phyloP scores from a whole-genome alignment of 2,329 filamentous ascomycete species.

The Fusarium devonianum region DNA sequence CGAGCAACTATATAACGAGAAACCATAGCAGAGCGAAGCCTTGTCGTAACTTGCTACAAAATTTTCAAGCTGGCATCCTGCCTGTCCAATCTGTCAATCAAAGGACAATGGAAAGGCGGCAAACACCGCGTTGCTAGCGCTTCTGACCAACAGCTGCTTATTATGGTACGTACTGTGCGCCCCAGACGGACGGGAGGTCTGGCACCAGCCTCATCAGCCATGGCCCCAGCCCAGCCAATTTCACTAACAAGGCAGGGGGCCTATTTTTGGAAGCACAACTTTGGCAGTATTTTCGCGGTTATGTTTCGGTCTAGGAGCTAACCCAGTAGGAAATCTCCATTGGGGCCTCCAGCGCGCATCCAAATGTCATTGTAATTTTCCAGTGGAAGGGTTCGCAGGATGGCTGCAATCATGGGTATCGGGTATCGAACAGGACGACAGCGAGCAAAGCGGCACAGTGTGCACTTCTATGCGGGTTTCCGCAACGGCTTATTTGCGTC shows the following conservation, averaged over 20 bases:
- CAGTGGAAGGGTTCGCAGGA: not conserved
- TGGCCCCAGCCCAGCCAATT: slow-evolving; percentile 36
- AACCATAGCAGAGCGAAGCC: no score
- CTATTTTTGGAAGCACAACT: slow-evolving; percentile 38
- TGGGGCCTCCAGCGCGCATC: slow-evolving; percentile 14
- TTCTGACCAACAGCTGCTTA: slow-evolving; percentile 17
- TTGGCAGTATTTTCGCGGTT: slow-evolving; percentile 29
- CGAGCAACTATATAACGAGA: no score
- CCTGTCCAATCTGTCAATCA: no score
- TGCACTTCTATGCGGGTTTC: slow-evolving; percentile 9
- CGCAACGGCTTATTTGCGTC: slow-evolving; percentile 7
- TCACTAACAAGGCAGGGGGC: slow-evolving; percentile 22
- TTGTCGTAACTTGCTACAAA: not conserved
- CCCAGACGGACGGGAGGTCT: slow-evolving; percentile 28
- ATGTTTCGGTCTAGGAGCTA: slow-evolving; percentile 35
- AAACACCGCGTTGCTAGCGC: slow-evolving; percentile 11
- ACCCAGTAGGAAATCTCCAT: slow-evolving; percentile 22
- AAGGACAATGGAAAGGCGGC: slow-evolving; percentile 8
- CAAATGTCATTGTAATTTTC: slow-evolving; percentile 16
- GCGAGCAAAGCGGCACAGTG: slow-evolving; percentile 12
- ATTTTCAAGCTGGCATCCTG: slow-evolving; percentile 2
- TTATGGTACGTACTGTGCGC: no score
- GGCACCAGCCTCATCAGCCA: slow-evolving; percentile 23
- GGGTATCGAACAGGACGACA: not conserved
- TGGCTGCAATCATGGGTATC: not conserved